Conservation (phyloP, 176 grass and related monocot genomes). For the Oryza punctata region DNA sequence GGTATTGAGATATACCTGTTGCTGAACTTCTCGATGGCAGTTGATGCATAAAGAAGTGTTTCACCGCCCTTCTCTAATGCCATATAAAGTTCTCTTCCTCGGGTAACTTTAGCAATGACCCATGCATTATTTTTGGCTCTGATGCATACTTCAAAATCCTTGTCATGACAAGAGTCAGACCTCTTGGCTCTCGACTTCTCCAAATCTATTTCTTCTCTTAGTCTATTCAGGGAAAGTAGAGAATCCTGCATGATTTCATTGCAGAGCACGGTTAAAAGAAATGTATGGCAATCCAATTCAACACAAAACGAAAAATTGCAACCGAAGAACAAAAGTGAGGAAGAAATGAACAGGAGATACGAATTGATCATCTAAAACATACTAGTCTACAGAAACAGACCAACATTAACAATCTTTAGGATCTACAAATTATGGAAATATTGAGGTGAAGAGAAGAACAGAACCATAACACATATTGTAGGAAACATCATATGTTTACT, state of each 20-base stretch:
- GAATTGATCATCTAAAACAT: not conserved
- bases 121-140: slow-evolving; percentile 85
- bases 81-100: slow-evolving; percentile 89
- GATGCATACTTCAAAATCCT: slow-evolving; percentile 82
- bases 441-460: not conserved
- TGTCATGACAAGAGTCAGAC: slow-evolving; percentile 58
- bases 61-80: slow-evolving; percentile 87
- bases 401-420: not conserved
- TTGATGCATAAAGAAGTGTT: slow-evolving; percentile 90
- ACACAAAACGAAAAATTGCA: slow-evolving; percentile 1
- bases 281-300: slow-evolving; percentile 15
- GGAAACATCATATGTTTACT: not conserved
- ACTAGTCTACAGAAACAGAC: slow-evolving; percentile 8
- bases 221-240: slow-evolving; percentile 70
- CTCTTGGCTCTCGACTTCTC: slow-evolving; percentile 71
- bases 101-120: slow-evolving; percentile 85
- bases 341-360: not conserved
- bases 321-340: not conserved
- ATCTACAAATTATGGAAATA: not conserved
- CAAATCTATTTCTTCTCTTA: slow-evolving; percentile 85
- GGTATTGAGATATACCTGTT: slow-evolving; percentile 60
- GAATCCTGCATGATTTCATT: slow-evolving; percentile 66
- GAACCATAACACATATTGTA: not conserved
- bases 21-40: slow-evolving; percentile 95
- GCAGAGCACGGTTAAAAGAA: slow-evolving; percentile 9